Evolutionary conservation across 352 stramenopile species (phyloP).

Genomic region (Elongisporangium undulatum): DNA sequence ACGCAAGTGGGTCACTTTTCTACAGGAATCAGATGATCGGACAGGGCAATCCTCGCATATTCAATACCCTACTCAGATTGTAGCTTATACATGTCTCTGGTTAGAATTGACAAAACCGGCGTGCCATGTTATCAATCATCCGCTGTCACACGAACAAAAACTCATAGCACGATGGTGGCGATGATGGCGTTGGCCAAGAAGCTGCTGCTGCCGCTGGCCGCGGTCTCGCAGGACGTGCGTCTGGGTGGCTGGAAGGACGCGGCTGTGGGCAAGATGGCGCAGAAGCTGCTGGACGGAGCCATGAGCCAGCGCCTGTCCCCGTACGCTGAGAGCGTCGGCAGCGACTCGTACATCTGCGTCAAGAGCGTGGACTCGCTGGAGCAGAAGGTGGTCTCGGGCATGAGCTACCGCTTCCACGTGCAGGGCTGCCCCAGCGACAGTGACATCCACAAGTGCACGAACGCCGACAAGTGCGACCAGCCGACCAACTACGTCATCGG

Average conservation of each 20-base stretch:
- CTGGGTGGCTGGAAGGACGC: not conserved
- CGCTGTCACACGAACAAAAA: not conserved
- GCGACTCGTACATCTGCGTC: not conserved
- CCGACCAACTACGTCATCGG: conserved; percentile 36
- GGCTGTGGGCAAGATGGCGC: not conserved
- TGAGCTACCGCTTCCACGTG: conserved; percentile 73
- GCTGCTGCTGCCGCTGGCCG: not conserved
- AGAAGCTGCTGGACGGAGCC: not conserved
- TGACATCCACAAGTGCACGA: conserved; percentile 33
- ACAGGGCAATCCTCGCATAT: not conserved
- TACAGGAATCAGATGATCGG: not conserved
- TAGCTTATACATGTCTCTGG: not conserved
- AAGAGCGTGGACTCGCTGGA: conserved; percentile 12
- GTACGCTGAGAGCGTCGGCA: not conserved
- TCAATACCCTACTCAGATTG: not conserved
- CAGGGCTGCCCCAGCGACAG: conserved; percentile 28
- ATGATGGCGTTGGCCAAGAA: not conserved
- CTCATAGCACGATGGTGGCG: not conserved
- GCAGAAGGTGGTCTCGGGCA: conserved; percentile 69
- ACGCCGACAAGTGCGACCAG: conserved; percentile 20
- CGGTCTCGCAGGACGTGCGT: not conserved
- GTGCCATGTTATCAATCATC: not conserved
- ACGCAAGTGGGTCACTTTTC: too few species aligned
- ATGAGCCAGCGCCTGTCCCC: not conserved
- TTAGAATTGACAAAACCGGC: not conserved